A percentile compares a stretch with the other conserved stretches of the same genome.
Evolutionary conservation across 2,329 filamentous ascomycete species (phyloP).

Genomic region (Calonectria pteridis): DNA sequence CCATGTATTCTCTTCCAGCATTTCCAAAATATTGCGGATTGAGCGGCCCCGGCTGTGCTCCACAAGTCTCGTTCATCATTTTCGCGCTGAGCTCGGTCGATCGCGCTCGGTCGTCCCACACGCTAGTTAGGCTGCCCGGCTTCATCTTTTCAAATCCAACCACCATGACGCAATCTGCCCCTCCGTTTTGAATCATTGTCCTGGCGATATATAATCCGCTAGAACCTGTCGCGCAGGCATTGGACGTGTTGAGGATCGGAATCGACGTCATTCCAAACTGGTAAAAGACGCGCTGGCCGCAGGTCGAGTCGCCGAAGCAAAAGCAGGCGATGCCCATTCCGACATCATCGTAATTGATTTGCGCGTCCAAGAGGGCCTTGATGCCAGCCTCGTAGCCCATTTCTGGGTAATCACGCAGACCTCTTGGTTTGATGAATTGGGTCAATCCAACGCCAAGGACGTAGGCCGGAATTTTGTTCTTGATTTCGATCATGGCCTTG

Average conservation of each 20-base stretch:
- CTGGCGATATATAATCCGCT: not conserved
- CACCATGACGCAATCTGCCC: conserved; percentile 82
- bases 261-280: conserved; percentile 98
- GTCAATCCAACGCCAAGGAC: not conserved
- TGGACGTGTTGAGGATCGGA: conserved; percentile 98
- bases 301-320: conserved; percentile 95
- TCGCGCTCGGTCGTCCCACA: conserved; percentile 87
- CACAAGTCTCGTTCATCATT: not conserved
- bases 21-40: conserved; percentile 1
- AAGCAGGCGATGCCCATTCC: conserved; percentile 87
- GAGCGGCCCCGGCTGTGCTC: not conserved
- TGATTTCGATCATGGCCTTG: not conserved
- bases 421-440: not conserved
- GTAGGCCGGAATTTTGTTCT: not conserved
- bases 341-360: not conserved
- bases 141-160: conserved; percentile 99
- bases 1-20: not conserved
- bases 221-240: conserved; percentile 51
- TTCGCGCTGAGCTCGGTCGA: conserved; percentile 56
- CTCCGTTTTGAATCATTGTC: not conserved
- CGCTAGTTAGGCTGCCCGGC: conserved; percentile 83
- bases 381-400: not conserved
- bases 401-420: not conserved
- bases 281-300: conserved; percentile 96
- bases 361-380: not conserved